Evolutionary conservation across 345 rosid genomes (phyloP).

Genomic region (Ricinus communis): DNA sequence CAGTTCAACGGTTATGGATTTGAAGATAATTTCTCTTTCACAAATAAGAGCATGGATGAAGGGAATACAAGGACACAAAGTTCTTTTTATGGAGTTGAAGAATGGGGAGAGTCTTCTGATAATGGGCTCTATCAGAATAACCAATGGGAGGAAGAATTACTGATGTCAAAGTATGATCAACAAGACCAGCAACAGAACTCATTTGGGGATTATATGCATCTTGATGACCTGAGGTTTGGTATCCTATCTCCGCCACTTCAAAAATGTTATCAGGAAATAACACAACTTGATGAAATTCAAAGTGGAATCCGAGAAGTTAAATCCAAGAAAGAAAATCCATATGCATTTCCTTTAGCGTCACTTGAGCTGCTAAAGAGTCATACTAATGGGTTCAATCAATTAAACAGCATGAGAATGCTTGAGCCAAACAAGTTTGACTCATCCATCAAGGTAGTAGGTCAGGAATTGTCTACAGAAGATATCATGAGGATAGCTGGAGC

Average conservation of each 20-base stretch:
- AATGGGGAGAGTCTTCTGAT: conserved; percentile 17
- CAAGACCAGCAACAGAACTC: background rate
- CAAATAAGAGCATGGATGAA: conserved; percentile 9
- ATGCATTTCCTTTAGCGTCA: conserved; percentile 23
- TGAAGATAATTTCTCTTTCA: conserved; percentile 23
- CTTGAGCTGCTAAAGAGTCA: conserved; percentile 10
- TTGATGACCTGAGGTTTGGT: too few species aligned
- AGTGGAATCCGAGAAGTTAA: conserved; percentile 10
- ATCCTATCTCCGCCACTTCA: conserved; percentile 26
- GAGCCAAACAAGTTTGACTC: conserved; percentile 1
- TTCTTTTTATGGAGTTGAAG: conserved; percentile 17
- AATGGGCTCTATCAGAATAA: conserved; percentile 4
- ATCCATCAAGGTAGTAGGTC: background rate
- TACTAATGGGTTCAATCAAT: conserved; percentile 6
- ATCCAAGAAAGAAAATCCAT: conserved; percentile 18
- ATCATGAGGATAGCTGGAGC: conserved; percentile 49
- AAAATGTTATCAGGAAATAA: conserved; percentile 23
- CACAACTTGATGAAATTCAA: conserved; percentile 19
- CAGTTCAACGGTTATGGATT: background rate
- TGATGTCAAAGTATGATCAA: too few species aligned
- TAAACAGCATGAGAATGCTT: conserved; percentile 15
- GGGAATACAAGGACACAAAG: background rate
- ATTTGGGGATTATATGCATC: background rate
- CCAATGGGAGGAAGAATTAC: background rate
- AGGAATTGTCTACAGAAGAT: conserved; percentile 38